Evolutionary conservation across 805 yeast genomes (phyloP), one percentile per base, ranked within the genome.

Genomic region (Metschnikowia picachoensis): DNA sequence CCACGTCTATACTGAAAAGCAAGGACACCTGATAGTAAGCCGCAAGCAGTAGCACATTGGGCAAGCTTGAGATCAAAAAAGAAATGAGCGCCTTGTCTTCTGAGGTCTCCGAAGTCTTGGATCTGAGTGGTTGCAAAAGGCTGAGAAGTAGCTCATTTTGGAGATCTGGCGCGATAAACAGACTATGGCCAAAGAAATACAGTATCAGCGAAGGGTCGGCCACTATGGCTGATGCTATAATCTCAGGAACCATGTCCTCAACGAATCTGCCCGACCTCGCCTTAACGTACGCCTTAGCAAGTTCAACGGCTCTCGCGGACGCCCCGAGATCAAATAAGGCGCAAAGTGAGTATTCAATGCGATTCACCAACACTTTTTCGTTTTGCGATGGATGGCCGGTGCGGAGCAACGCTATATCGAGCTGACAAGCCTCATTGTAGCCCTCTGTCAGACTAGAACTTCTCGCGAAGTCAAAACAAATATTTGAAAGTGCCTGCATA

Each of bases 391-490:
- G 39, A 13, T 11, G 11, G 20, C 6, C 20, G 20, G 30, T 33
- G 12, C 29, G 6, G 8, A 39, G 35, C 29, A 33, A 31, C 8
- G 31, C 20, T 30, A 49, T 39, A 30, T 45, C 47, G 16, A 42
- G 11, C 28, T 37, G 17, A 14, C 45, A 30, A 4, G 44, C 39
- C 15, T 34, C 37, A n/a, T 27, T 17, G 27, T 39, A 39, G 4
- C 43, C 48, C 8, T 9, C 27, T 13, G n/a, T 15, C 47, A 45
- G 40, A 8, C 40, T 36, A 15, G 14, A 20, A 15, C 17, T 31
- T 17, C 43, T 41, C 10, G 47, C 49, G 27, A 38, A 47, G n/a
- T 47, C 47, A 28, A 51, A 49, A 16, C 49, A 49, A 14, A 47
- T 30, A 7, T 49, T 45, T 10, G 53, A 40, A 16, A 51, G 29